Percentiles rank a stretch among this genome's conserved stretches.
These are phyloP conservation scores for Candolleomyces eurysporus DNA, from an alignment of 768 basidiomycete genomes.

Conservation along the genomic window DNA sequence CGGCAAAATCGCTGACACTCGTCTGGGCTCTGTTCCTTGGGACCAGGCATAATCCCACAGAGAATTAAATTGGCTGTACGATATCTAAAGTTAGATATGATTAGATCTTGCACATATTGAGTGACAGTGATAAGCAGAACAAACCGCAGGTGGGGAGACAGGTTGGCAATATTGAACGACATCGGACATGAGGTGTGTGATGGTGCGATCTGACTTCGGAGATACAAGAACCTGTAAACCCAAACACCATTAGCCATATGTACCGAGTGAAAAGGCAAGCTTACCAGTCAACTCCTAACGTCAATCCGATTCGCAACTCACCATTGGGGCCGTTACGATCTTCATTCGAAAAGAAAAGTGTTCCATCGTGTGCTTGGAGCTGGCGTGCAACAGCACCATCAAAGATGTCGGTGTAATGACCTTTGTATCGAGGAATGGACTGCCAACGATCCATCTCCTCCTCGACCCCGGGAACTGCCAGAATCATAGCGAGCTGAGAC, in stretches of 20 bases:
- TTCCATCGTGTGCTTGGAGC: background rate
- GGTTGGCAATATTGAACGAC: conserved; percentile 31
- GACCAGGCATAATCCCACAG: no score
- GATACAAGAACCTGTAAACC: background rate
- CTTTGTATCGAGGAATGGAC: background rate
- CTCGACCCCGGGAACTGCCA: background rate
- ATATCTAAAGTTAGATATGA: conserved; percentile 6
- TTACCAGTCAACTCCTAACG: background rate
- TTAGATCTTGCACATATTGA: no score
- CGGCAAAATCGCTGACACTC: conserved; percentile 24
- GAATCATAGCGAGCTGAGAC: background rate
- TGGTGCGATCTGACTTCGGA: conserved; percentile 21
- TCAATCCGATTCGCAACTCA: background rate
- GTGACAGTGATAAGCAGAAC: no score
- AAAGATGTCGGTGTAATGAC: background rate
- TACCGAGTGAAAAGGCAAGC: background rate
- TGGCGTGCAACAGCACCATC: background rate
- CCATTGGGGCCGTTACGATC: background rate
- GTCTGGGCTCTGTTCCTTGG: conserved; percentile 23
- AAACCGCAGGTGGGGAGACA: conserved; percentile 19
- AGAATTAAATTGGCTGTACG: conserved; percentile 11
- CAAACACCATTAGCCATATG: no score
- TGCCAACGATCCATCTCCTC: background rate
- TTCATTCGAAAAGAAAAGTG: background rate
- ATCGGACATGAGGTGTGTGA: conserved; percentile 32